These are phyloP conservation scores for Hexamita inflata DNA, from an alignment of 208 protist genomes.

Conservation along the genomic window DNA sequence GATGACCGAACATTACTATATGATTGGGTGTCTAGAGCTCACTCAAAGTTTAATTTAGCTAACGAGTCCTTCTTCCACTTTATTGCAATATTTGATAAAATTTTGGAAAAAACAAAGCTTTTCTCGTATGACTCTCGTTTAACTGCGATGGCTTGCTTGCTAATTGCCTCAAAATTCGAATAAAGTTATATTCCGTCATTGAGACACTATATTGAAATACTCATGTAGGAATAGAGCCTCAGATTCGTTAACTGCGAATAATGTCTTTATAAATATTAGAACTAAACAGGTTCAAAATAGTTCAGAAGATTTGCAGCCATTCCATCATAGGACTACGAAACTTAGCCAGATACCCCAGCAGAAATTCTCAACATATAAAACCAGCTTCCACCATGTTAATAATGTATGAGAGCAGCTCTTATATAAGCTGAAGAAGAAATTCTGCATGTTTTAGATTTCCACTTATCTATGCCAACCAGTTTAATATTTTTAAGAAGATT, in stretches of 20 bases:
- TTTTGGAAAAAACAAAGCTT: neutral
- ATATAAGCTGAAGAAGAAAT: constrained; percentile 3
- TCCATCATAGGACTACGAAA: too few species aligned
- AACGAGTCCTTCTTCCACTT: constrained; percentile 27
- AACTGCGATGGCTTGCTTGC: neutral
- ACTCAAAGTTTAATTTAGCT: constrained; percentile 13
- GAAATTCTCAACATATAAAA: too few species aligned
- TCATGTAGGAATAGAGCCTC: neutral
- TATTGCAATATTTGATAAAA: constrained; percentile 11
- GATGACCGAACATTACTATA: neutral
- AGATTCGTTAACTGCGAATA: neutral
- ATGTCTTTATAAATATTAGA: too few species aligned
- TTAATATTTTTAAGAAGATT: constrained; percentile 14
- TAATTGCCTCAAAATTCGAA: constrained; percentile 22
- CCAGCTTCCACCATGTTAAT: neutral
- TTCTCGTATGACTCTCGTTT: neutral
- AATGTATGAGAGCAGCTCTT: neutral
- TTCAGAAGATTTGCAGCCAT: too few species aligned
- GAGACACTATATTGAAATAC: neutral
- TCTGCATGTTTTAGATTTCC: constrained; percentile 20
- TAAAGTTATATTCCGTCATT: constrained; percentile 23
- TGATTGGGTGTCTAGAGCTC: constrained; percentile 5
- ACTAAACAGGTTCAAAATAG: too few species aligned
- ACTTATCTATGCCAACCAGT: neutral
- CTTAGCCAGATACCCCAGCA: too few species aligned